phyloP scores from a whole-genome alignment of 164 flowering plant genomes.

The Tinospora cordifolia region DNA sequence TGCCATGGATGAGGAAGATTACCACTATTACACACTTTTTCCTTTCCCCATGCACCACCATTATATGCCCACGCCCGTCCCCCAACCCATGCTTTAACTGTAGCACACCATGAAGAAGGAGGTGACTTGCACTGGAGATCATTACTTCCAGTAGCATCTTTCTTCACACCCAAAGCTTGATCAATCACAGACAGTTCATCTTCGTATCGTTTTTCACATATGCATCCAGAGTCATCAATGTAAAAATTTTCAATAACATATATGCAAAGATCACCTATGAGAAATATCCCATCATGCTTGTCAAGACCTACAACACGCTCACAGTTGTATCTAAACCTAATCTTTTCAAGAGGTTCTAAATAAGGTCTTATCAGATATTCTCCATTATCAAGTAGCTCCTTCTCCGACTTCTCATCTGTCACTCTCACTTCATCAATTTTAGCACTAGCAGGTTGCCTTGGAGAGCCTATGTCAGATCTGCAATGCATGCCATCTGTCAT shows the following conservation, averaged over 20 bases:
- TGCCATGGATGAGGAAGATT: conserved; percentile 91
- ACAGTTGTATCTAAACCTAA: conserved; percentile 81
- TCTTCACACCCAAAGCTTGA: conserved; percentile 97
- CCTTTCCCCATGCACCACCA: conserved; percentile 99
- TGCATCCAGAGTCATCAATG: conserved; percentile 79
- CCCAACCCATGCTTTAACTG: conserved; percentile 54
- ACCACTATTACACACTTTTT: conserved; percentile 64
- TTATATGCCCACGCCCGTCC: conserved; percentile 98
- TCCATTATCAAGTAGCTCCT: conserved; percentile 81
- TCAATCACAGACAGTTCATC: conserved; percentile 96
- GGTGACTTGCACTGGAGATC: conserved; percentile 79
- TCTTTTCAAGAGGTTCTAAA: conserved; percentile 83
- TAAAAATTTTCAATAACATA: conserved; percentile 94
- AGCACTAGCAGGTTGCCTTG: conserved; percentile 55
- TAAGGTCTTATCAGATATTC: conserved; percentile 93
- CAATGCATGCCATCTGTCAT: conserved; percentile 49
- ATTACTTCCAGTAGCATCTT: conserved; percentile 52
- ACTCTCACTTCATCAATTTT: conserved; percentile 49
- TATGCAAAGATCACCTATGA: conserved; percentile 78
- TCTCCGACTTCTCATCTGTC: conserved; percentile 62
- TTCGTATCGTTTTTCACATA: conserved; percentile 84
- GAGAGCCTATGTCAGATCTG: conserved; percentile 74
- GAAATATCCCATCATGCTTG: conserved; percentile 97
- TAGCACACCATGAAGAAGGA: conserved; percentile 54
- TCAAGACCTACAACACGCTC: conserved; percentile 95